Evolutionary conservation across 2,329 filamentous ascomycete species (phyloP).

Genomic region (Dactylellina drechsleri): DNA sequence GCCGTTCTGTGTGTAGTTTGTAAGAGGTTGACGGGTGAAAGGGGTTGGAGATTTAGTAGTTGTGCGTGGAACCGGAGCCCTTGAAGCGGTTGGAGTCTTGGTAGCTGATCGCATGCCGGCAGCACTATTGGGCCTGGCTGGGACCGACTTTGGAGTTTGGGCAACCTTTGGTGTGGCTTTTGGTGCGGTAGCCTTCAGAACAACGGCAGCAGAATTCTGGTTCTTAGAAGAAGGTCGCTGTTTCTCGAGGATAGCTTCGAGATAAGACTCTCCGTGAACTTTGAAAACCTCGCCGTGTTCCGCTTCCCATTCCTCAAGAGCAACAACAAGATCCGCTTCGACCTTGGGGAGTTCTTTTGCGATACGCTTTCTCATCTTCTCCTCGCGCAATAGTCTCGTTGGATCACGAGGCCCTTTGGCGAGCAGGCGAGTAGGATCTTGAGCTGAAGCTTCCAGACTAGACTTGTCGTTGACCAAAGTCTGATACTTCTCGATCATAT

Average conservation of each 20-base stretch:
- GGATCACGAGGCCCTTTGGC: constrained; percentile 92
- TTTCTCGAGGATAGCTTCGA: constrained; percentile 68
- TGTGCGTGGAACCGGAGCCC: constrained; percentile 26
- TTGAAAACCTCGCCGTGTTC: constrained; percentile 94
- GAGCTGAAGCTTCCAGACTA: constrained; percentile 86
- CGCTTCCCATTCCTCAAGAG: constrained; percentile 88
- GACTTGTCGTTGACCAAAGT: constrained; percentile 85
- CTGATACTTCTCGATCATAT: constrained; percentile 83
- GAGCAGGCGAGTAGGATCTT: constrained; percentile 94
- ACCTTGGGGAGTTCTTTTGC: constrained; percentile 95
- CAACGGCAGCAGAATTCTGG: constrained; percentile 43
- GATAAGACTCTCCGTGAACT: constrained; percentile 89
- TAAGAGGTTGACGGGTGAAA: constrained; percentile 38
- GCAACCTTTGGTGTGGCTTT: constrained; percentile 27
- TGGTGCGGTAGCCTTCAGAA: constrained; percentile 41
- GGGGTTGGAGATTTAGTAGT: constrained; percentile 52
- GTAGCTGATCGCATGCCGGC: constrained; percentile 39
- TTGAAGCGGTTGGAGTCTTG: constrained; percentile 33
- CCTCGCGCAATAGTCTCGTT: constrained; percentile 89
- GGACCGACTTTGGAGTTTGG: constrained; percentile 34
- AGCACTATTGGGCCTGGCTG: constrained; percentile 43
- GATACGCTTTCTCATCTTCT: constrained; percentile 98
- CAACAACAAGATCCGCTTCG: constrained; percentile 80
- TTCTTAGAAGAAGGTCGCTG: constrained; percentile 45
- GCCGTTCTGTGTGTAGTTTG: constrained; percentile 38